Evolutionary conservation across 352 stramenopile genomes (phyloP), one percentile per base, ranked within the genome.

Genomic region (Phytophthora uliginosa): DNA sequence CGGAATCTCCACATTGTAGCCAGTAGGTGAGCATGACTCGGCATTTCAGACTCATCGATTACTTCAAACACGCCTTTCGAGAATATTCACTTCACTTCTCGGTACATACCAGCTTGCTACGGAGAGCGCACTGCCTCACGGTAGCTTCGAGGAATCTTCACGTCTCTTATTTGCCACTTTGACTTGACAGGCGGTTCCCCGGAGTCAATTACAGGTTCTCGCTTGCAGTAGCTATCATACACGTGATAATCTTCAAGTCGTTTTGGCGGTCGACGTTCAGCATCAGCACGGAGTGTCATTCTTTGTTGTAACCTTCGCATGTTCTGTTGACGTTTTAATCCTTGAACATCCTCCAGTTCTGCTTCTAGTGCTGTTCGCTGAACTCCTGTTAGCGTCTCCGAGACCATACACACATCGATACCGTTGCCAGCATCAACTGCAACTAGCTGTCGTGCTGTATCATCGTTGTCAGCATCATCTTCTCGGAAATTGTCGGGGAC

Each of bases 291-390:
- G 1, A 69, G 45, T 3, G 18, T 57, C 62, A 63, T 69, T 18
- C 53, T 22, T 4, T 17, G 53, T 38, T n/a, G 20, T 8, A 28
- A 13, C 3, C 26, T 26, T 31, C 51, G 26, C 1, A 42, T 5
- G 17, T 58, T 13, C 13, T 7, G 54, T 34, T 57, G 62, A 5
- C 62, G 62, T 42, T 69, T 62, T 4, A 26, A 22, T 28, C 36
- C 42, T 31, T 48, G 55, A 5, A 64, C 55, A 36, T 71, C 47
- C 24, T 59, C 63, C 13, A 64, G 55, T 71, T n/a, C 63, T 53
- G 63, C 63, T 45, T 64, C 45, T 15, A 64, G 34, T 18, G 63
- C 17, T 18, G 34, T 33, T 18, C 17, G 38, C 18, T 56, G 36
- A 17, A 24, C 34, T 22, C 54, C 63, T 13, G 45, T 64, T 24